Conservation (phyloP, 352 stramenopile species). For the Pythium coloratum region DNA sequence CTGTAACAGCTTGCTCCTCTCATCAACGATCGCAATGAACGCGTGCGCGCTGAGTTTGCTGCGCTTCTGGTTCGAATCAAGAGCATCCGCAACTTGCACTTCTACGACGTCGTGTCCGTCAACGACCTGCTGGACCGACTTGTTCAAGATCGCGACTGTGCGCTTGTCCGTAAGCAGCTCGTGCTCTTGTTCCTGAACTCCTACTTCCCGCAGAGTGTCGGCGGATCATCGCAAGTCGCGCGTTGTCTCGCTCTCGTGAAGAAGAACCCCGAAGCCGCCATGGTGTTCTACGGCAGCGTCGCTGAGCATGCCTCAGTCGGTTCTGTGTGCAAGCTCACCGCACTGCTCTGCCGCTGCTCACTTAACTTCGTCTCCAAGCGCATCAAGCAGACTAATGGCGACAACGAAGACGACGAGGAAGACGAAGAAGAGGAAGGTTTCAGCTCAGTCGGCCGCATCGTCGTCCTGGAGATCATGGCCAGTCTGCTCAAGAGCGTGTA, state of each 20-base stretch:
- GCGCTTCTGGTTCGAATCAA: slow-evolving; percentile 84
- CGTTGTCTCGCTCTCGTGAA: slow-evolving; percentile 77
- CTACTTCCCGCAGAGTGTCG: slow-evolving; percentile 84
- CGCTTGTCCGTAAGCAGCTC: slow-evolving; percentile 69
- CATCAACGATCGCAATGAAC: slow-evolving; percentile 85
- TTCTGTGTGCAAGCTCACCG: slow-evolving; percentile 81
- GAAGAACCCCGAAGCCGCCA: slow-evolving; percentile 77
- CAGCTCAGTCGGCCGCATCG: slow-evolving; percentile 63
- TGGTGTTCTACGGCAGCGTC: slow-evolving; percentile 84
- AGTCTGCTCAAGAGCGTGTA: slow-evolving; percentile 74
- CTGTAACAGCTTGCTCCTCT: slow-evolving; percentile 60
- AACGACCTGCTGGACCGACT: slow-evolving; percentile 76
- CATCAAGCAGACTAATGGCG: slow-evolving; percentile 44
- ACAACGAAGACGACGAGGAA: slow-evolving; percentile 58
- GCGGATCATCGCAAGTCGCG: slow-evolving; percentile 78
- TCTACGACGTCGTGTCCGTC: slow-evolving; percentile 84
- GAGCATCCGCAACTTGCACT: slow-evolving; percentile 85
- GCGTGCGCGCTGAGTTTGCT: slow-evolving; percentile 76
- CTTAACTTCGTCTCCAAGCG: slow-evolving; percentile 76
- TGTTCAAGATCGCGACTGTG: slow-evolving; percentile 59
- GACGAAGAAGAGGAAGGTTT: slow-evolving; percentile 70
- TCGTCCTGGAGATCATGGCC: slow-evolving; percentile 75
- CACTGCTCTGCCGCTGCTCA: slow-evolving; percentile 71
- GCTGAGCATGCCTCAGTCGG: slow-evolving; percentile 73
- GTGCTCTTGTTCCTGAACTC: slow-evolving; percentile 85